Evolutionary conservation across 768 basidiomycete species (phyloP).

Genomic region (Psilocybe sp.): DNA sequence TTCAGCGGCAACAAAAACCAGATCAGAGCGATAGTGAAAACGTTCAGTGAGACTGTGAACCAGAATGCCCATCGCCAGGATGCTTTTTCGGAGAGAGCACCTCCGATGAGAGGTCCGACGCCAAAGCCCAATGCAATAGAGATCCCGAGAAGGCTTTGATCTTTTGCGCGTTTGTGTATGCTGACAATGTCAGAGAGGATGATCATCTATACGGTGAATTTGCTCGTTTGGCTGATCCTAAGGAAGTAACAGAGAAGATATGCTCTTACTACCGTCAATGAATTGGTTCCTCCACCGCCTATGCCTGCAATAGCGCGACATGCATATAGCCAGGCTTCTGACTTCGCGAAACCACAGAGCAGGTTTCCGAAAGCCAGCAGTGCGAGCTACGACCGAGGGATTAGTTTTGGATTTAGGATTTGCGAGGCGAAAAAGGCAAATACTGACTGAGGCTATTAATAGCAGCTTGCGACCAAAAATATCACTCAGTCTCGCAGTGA

Average conservation of each 20-base stretch:
- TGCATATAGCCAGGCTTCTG: slow-evolving; percentile 7
- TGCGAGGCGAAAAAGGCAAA: neutral
- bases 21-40: slow-evolving; percentile 4
- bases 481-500: slow-evolving; percentile 6
- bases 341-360: slow-evolving; percentile 6
- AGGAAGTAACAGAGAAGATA: neutral
- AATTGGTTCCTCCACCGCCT: slow-evolving; percentile 7
- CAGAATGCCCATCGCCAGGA: slow-evolving; percentile 9
- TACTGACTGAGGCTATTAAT: slow-evolving; percentile 3
- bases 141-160: slow-evolving; percentile 5
- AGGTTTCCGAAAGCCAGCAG: slow-evolving; percentile 5
- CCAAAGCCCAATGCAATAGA: slow-evolving; percentile 6
- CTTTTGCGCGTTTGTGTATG: slow-evolving; percentile 7
- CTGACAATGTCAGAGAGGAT: slow-evolving; percentile 9
- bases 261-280: neutral
- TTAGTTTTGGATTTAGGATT: neutral
- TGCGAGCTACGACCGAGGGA: neutral
- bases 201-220: slow-evolving; percentile 1
- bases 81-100: slow-evolving; percentile 3
- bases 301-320: slow-evolving; percentile 8
- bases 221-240: neutral
- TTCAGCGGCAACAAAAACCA: slow-evolving; percentile 5
- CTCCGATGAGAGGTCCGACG: slow-evolving; percentile 6
- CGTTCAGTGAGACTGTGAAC: slow-evolving; percentile 5
- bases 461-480: slow-evolving; percentile 7